Percentiles rank a stretch among this genome's conserved stretches.
Conservation (phyloP, 2,329 filamentous ascomycete species). For the Fusarium falciforme region DNA sequence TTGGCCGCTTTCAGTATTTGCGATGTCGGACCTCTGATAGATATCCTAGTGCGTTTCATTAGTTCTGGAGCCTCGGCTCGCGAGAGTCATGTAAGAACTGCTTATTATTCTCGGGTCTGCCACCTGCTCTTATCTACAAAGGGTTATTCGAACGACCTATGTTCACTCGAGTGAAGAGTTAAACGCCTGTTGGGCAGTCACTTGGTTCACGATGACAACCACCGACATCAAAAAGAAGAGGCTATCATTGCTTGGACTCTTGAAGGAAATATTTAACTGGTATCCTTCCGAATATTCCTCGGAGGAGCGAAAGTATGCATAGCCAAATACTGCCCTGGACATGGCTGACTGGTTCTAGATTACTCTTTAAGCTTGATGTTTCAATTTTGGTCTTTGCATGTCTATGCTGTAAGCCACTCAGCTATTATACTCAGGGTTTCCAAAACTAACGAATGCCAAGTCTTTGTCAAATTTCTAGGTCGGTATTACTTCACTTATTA, state of each 20-base stretch:
- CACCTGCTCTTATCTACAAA: neutral
- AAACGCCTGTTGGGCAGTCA: neutral
- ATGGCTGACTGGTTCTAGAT: neutral
- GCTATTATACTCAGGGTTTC: neutral
- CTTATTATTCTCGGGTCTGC: neutral
- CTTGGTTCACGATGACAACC: neutral
- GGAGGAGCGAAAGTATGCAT: conserved; percentile 33
- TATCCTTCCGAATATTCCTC: conserved; percentile 39
- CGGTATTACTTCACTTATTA: neutral
- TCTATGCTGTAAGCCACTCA: neutral
- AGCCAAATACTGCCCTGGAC: neutral
- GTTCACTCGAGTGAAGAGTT: neutral
- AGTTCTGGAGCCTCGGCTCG: neutral
- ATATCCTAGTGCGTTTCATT: neutral
- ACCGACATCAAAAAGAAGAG: neutral
- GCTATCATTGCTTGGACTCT: neutral
- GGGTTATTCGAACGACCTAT: neutral
- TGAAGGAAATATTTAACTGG: conserved; percentile 7
- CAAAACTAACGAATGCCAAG: neutral
- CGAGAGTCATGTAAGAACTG: neutral
- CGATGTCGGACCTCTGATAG: neutral
- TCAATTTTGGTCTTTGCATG: neutral
- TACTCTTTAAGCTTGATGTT: neutral
- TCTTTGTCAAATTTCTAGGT: conserved; percentile 1
- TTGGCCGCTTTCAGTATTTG: neutral